These are phyloP conservation scores for Isatis lusitanica DNA, from an alignment of 441 rosid genomes.

Conservation along the genomic window DNA sequence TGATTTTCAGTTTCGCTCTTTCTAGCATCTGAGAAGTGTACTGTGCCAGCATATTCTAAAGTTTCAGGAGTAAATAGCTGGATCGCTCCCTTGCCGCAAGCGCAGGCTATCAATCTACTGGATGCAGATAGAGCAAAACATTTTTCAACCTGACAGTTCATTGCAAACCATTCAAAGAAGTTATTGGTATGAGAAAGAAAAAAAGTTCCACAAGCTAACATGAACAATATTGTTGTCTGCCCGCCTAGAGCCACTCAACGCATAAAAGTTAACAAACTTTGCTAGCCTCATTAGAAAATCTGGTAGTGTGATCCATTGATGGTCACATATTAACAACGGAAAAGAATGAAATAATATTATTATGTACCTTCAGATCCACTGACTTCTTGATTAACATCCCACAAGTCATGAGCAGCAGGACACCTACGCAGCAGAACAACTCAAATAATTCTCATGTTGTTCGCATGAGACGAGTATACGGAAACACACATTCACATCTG, in stretches of 20 bases:
- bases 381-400: slow-evolving; percentile 53
- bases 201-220: background rate
- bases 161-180: background rate
- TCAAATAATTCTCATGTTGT: background rate
- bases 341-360: slow-evolving; percentile 13
- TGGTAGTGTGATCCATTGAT: background rate
- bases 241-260: background rate
- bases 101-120: slow-evolving; percentile 73
- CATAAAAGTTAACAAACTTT: background rate
- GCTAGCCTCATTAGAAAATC: background rate
- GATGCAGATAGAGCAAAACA: slow-evolving; percentile 77
- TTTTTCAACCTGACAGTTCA: slow-evolving; percentile 66
- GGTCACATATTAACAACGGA: slow-evolving; percentile 11
- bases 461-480: slow-evolving; percentile 25
- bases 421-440: slow-evolving; percentile 49
- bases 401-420: slow-evolving; percentile 56
- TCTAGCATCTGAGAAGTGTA: slow-evolving; percentile 61
- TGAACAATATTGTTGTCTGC: background rate
- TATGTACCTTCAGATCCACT: slow-evolving; percentile 63
- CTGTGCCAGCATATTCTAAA: slow-evolving; percentile 50
- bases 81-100: slow-evolving; percentile 71
- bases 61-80: slow-evolving; percentile 48
- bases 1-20: slow-evolving; percentile 35
- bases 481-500: slow-evolving; percentile 21
- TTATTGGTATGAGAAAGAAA: background rate